Conservation (phyloP, 495 filamentous ascomycete genomes). For the Penicillium macrosclerotiorum region DNA sequence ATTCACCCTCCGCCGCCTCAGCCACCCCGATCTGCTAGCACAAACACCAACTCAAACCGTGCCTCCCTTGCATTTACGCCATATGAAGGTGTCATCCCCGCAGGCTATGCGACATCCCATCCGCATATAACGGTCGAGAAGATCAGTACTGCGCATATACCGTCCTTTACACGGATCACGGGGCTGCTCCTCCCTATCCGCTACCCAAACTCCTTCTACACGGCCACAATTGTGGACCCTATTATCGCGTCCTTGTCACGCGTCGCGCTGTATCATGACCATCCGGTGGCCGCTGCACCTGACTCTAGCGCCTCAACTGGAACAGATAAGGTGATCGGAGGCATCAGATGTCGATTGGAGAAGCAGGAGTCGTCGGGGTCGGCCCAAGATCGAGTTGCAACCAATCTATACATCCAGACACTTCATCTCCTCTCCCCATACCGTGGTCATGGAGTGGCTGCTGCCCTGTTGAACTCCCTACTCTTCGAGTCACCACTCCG, state of each 20-base stretch:
- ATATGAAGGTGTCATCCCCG: slow-evolving; percentile 29
- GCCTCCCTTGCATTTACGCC: slow-evolving; percentile 25
- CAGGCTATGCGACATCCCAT: slow-evolving; percentile 34
- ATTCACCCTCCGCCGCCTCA: slow-evolving; percentile 33
- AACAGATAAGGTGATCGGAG: slow-evolving; percentile 67
- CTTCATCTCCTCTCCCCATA: slow-evolving; percentile 81
- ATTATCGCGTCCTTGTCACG: slow-evolving; percentile 70
- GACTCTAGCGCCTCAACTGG: slow-evolving; percentile 22
- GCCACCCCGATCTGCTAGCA: slow-evolving; percentile 19
- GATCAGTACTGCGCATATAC: slow-evolving; percentile 60
- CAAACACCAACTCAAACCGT: slow-evolving; percentile 26
- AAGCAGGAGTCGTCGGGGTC: slow-evolving; percentile 30
- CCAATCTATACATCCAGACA: slow-evolving; percentile 82
- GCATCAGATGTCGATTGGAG: slow-evolving; percentile 80
- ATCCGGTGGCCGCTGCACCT: slow-evolving; percentile 38
- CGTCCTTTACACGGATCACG: slow-evolving; percentile 78
- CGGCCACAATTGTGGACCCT: slow-evolving; percentile 65
- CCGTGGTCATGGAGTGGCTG: slow-evolving; percentile 73
- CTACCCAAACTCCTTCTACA: slow-evolving; percentile 87
- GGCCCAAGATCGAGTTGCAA: slow-evolving; percentile 22
- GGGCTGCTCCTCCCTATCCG: slow-evolving; percentile 78
- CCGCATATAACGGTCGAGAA: slow-evolving; percentile 54
- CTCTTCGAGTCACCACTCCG: slow-evolving; percentile 45
- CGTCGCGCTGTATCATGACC: slow-evolving; percentile 67
- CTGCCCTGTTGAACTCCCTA: slow-evolving; percentile 61